Evolutionary conservation across 2,329 filamentous ascomycete genomes (phyloP).

Genomic region (Bipolaris cookei): DNA sequence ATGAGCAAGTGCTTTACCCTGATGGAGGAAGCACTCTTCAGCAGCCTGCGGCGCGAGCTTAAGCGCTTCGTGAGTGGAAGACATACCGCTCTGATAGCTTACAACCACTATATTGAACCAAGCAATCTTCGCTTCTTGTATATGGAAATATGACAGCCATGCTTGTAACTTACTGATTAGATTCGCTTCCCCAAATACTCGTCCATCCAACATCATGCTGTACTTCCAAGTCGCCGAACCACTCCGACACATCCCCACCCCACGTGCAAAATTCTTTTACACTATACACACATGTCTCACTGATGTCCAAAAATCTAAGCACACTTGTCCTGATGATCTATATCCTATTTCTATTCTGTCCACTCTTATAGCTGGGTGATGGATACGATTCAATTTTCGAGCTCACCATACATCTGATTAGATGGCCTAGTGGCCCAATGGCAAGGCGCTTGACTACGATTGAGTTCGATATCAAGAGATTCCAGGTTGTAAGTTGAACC

Average conservation of each 20-base stretch:
- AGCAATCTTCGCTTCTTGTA: background rate
- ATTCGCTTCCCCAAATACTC: background rate
- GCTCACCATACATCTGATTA: background rate
- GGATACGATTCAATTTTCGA: background rate
- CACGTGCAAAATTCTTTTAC: slow-evolving; percentile 12
- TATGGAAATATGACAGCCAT: background rate
- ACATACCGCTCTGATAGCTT: background rate
- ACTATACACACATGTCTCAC: background rate
- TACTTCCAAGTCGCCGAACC: slow-evolving; percentile 4
- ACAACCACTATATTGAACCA: background rate
- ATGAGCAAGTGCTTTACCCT: slow-evolving; percentile 61
- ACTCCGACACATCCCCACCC: slow-evolving; percentile 12
- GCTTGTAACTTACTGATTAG: background rate
- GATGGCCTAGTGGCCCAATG: slow-evolving; percentile 57
- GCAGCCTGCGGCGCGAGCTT: slow-evolving; percentile 19
- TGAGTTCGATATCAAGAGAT: slow-evolving; percentile 38
- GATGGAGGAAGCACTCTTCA: slow-evolving; percentile 50
- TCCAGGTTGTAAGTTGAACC: slow-evolving; percentile 28
- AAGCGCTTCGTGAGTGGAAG: slow-evolving; percentile 55
- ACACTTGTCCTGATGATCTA: too few species aligned
- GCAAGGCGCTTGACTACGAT: slow-evolving; percentile 64
- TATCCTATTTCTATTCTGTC: background rate
- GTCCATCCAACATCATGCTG: background rate
- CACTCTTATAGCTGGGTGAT: background rate
- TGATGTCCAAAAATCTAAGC: background rate